Base-by-base conservation (phyloP, 129 eudicot species). In the Artemisia tridentata region DNA sequence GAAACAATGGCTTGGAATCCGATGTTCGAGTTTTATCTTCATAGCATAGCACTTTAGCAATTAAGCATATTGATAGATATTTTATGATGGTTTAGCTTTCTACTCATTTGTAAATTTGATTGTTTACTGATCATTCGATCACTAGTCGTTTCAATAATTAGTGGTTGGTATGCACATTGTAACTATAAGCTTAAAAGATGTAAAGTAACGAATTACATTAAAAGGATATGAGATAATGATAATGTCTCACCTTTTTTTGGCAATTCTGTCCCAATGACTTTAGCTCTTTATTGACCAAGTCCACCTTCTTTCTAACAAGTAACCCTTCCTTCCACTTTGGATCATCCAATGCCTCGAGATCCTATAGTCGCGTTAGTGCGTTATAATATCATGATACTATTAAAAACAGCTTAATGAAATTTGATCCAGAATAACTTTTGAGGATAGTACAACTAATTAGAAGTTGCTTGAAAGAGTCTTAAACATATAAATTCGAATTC, bases 301-400 rank as follows among this genome's bases (percentile, higher is more conserved):
- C 98, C 49, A 89, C 81, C 77, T 75, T 87, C 80, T 87, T 89
- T 48, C 97, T 75, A 4, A 87, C 74, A 3, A 56, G 17, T 23
- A 80, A 52, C 25, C 82, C 90, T 74, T 89, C 98, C 76, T 87
- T 85, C 86, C 90, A 83, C 81, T 77, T 81, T 65, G 98, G 98
- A 77, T 89, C 97, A 61, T 78, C 79, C 43, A 93, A 80, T 74
- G 84, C 78, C 79, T 87, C 91, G 64, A 85, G 85, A 67, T 77
- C 93, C 93, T 87, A 75, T 17, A n/a, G 14, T 17, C 46, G 14
- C 20, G 45, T 52, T 20, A 18, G 19, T 20, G 15, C 14, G 51
- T 63, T 27, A 20, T 3, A 61, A 11, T 12, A 14, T 29, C 6
- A 59, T 4, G 29, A 21, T 25, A 10, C 13, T 21, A 17, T 3